Conservation (phyloP, 192 early-diverging fungal genomes). For the Podila epicladia region DNA sequence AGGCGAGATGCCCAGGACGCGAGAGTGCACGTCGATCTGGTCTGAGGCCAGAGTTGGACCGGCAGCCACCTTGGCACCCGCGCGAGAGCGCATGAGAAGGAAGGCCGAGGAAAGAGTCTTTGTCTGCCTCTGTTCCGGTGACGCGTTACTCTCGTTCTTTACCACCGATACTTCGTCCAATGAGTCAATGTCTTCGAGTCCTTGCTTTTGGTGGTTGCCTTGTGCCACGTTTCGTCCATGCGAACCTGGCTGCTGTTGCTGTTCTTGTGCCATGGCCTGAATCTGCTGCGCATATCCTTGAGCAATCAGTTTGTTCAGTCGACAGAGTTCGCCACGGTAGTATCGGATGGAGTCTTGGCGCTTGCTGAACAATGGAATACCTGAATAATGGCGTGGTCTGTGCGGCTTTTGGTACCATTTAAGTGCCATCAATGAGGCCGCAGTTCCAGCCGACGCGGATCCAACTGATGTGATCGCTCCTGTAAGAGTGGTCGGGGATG, state of each 20-base stretch:
- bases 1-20: conserved; percentile 15
- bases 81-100: conserved; percentile 17
- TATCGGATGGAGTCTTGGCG: conserved; percentile 27
- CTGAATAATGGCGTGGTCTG: conserved; percentile 13
- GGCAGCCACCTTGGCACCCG: conserved; percentile 11
- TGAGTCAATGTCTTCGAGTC: no score
- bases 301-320: conserved; percentile 20
- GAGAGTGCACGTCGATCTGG: background rate
- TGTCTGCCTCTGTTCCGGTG: background rate
- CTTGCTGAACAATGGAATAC: conserved; percentile 22
- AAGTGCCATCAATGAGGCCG: background rate
- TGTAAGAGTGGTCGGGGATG: background rate
- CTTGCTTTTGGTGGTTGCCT: background rate
- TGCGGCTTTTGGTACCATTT: conserved; percentile 29
- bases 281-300: conserved; percentile 11
- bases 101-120: conserved; percentile 11
- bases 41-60: background rate
- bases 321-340: conserved; percentile 28
- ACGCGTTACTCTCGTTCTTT: no score
- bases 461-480: no score
- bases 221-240: background rate
- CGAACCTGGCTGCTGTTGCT: no score
- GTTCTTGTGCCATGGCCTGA: conserved; percentile 7
- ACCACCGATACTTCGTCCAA: no score
- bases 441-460: background rate